Percentiles rank a stretch among this genome's conserved stretches.
These are phyloP conservation scores for Pythium chondricola DNA, from an alignment of 352 stramenopile genomes.

Conservation along the genomic window DNA sequence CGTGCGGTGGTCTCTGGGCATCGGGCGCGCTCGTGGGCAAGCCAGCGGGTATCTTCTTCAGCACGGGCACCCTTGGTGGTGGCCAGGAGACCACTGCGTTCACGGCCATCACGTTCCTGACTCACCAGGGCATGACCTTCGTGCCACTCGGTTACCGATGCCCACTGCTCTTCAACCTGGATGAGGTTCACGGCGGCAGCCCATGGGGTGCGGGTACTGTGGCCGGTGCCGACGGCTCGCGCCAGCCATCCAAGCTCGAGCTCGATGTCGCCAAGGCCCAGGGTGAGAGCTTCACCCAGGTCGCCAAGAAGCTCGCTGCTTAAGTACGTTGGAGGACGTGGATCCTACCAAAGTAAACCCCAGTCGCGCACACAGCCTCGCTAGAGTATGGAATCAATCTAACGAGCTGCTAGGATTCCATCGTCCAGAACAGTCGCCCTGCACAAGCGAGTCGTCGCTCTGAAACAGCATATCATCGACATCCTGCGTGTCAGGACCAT, in stretches of 20 bases:
- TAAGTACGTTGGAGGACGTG: too few relatives aligned
- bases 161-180: slow-evolving; percentile 35
- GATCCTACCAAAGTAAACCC: too few relatives aligned
- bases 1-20: slow-evolving; percentile 53
- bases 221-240: slow-evolving; percentile 55
- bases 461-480: too few relatives aligned
- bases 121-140: slow-evolving; percentile 78
- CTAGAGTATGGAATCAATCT: neutral
- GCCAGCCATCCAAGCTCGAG: slow-evolving; percentile 78
- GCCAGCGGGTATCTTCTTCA: slow-evolving; percentile 62
- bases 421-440: neutral
- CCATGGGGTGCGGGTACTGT: slow-evolving; percentile 62
- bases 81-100: slow-evolving; percentile 76
- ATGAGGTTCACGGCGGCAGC: slow-evolving; percentile 44
- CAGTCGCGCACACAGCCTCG: neutral
- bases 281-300: slow-evolving; percentile 73
- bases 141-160: slow-evolving; percentile 54
- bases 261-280: slow-evolving; percentile 65
- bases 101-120: slow-evolving; percentile 53
- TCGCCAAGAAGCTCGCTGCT: slow-evolving; percentile 73
- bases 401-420: slow-evolving; percentile 1
- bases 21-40: slow-evolving; percentile 58
- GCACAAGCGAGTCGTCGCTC: neutral
- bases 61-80: slow-evolving; percentile 48
- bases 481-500: too few relatives aligned